Percentiles rank a stretch among this genome's conserved stretches.
Conservation (phyloP, 352 stramenopile genomes). For the Pelagophyceae sp. region DNA sequence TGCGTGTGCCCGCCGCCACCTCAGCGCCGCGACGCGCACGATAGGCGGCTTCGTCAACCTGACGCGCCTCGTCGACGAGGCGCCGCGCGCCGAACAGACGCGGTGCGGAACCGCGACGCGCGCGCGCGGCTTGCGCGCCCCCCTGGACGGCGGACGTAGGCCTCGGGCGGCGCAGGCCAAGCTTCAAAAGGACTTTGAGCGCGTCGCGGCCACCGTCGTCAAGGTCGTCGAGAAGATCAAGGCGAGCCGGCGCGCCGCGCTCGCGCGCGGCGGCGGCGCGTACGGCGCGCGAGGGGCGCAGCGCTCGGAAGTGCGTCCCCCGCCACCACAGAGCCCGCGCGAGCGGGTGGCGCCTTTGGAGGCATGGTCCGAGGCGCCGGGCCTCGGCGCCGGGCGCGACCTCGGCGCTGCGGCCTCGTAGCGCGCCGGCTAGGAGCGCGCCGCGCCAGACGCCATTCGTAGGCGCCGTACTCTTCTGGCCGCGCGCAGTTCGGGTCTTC, state of each 20-base stretch:
- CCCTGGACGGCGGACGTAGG: not conserved
- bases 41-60: not conserved
- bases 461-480: too few species aligned
- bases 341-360: too few species aligned
- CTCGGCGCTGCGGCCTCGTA: not conserved
- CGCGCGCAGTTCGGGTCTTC: not conserved
- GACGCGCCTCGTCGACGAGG: not conserved
- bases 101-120: too few species aligned
- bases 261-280: not conserved
- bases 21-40: too few species aligned
- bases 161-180: not conserved
- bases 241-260: not conserved
- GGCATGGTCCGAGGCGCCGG: too few species aligned
- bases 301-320: too few species aligned
- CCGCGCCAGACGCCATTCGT: not conserved
- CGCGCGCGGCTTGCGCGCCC: too few species aligned
- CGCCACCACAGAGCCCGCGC: too few species aligned
- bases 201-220: not conserved
- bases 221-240: not conserved
- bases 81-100: not conserved
- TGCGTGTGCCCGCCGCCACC: too few species aligned
- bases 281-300: too few species aligned
- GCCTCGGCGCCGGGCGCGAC: too few species aligned
- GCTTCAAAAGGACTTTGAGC: constrained; percentile 10
- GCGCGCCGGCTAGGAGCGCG: not conserved